phyloP scores from a whole-genome alignment of 2,329 filamentous ascomycete species.

The Hymenoscyphus salicellus region DNA sequence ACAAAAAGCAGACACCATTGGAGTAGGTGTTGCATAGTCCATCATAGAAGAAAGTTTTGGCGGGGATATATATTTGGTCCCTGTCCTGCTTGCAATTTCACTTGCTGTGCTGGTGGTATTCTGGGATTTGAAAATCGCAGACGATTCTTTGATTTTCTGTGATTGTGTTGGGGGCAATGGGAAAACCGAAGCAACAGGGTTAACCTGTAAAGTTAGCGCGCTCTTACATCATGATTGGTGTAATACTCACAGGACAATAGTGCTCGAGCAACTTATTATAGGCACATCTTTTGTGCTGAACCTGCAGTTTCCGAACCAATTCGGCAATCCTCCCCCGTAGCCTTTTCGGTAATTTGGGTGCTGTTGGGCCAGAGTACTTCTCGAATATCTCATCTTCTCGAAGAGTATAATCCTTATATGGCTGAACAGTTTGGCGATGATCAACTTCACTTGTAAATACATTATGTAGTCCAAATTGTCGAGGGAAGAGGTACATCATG shows the following conservation, averaged over 20 bases:
- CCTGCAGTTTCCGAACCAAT: conserved; percentile 67
- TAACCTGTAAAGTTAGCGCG: conserved; percentile 18
- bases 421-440: conserved; percentile 62
- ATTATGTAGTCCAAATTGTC: conserved; percentile 87
- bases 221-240: not conserved
- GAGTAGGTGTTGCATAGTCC: conserved; percentile 63
- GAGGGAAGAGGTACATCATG: conserved; percentile 91
- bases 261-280: conserved; percentile 76
- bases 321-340: conserved; percentile 60
- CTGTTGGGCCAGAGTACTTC: conserved; percentile 26
- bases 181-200: conserved; percentile 7
- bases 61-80: conserved; percentile 36
- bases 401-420: conserved; percentile 79
- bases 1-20: conserved; percentile 81
- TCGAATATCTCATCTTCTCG: conserved; percentile 75
- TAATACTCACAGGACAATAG: conserved; percentile 64
- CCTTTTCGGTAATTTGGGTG: conserved; percentile 56
- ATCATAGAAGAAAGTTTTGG: conserved; percentile 45
- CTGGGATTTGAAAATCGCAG: conserved; percentile 28
- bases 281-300: conserved; percentile 69
- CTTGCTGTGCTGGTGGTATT: conserved; percentile 8
- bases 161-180: conserved; percentile 2
- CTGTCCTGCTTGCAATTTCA: conserved; percentile 20
- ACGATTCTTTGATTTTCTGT: conserved; percentile 25
- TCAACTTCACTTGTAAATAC: conserved; percentile 76